phyloP scores from a whole-genome alignment of 75 land plant species.

The Pinus albicaulis region DNA sequence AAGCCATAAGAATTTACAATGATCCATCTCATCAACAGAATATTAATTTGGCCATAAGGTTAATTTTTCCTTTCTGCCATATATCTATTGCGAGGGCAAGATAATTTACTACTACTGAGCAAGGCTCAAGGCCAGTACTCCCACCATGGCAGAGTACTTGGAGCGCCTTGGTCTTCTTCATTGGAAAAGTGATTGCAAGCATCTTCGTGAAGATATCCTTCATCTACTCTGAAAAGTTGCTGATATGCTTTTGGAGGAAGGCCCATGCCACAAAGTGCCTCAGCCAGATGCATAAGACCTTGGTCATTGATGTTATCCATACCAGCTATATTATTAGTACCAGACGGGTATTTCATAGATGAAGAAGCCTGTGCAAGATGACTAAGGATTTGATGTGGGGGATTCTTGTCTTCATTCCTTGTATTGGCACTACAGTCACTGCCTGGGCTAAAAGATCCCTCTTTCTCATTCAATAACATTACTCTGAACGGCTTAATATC shows the following conservation, averaged over 20 bases:
- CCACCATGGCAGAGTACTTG: slow-evolving; percentile 9
- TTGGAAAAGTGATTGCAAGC: slow-evolving; percentile 4
- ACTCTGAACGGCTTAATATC: slow-evolving; percentile 6
- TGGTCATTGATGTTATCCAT: slow-evolving; percentile 4
- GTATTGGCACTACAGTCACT: background rate
- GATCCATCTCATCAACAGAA: background rate
- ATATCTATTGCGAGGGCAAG: slow-evolving; percentile 1
- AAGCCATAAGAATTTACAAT: slow-evolving; percentile 9
- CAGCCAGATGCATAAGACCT: slow-evolving; percentile 7
- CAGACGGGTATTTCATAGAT: slow-evolving; percentile 6
- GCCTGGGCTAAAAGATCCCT: slow-evolving; percentile 7
- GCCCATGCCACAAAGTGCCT: slow-evolving; percentile 6
- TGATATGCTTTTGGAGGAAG: slow-evolving; percentile 7
- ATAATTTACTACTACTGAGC: slow-evolving; percentile 1
- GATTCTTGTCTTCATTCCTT: slow-evolving; percentile 3
- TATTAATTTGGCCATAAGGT: background rate
- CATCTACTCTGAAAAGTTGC: slow-evolving; percentile 9
- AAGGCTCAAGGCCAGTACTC: slow-evolving; percentile 5
- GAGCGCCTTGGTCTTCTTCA: slow-evolving; percentile 8
- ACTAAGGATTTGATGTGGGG: slow-evolving; percentile 5
- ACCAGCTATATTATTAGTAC: slow-evolving; percentile 1
- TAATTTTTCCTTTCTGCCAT: background rate
- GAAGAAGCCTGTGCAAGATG: slow-evolving; percentile 9
- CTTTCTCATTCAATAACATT: slow-evolving; percentile 6
- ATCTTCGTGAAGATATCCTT: slow-evolving; percentile 6